Evolutionary conservation across 768 basidiomycete genomes (phyloP).

Genomic region (Lentinula sp.): DNA sequence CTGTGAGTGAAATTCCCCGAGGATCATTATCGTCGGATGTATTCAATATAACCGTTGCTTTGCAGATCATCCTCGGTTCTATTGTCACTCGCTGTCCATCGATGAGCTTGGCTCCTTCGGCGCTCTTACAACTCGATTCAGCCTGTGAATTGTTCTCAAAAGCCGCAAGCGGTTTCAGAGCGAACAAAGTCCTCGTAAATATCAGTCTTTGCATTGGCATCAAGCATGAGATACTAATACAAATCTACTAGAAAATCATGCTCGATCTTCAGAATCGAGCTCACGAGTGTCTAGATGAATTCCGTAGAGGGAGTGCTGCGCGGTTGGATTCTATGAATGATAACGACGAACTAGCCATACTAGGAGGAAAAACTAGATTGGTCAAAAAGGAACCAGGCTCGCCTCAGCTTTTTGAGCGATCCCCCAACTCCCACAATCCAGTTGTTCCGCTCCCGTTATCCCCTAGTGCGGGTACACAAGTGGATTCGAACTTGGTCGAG

Average conservation of each 20-base stretch:
- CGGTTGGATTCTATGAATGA: constrained; percentile 40
- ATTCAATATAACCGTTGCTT: constrained; percentile 8
- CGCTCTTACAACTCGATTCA: constrained; percentile 66
- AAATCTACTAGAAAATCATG: constrained; percentile 51
- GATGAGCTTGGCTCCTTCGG: constrained; percentile 72
- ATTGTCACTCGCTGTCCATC: constrained; percentile 76
- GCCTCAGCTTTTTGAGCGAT: constrained; percentile 51
- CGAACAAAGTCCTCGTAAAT: constrained; percentile 54
- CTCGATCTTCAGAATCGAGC: constrained; percentile 57
- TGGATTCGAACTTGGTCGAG: constrained; percentile 60
- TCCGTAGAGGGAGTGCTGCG: constrained; percentile 48
- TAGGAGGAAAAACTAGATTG: constrained; percentile 63
- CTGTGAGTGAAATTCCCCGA: constrained; percentile 34
- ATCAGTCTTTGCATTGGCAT: neutral
- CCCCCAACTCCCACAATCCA: constrained; percentile 66
- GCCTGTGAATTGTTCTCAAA: constrained; percentile 72
- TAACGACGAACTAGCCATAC: constrained; percentile 55
- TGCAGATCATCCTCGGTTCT: constrained; percentile 63
- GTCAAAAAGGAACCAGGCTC: constrained; percentile 59
- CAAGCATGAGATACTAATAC: neutral
- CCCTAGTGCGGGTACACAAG: constrained; percentile 38
- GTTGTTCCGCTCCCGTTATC: constrained; percentile 66
- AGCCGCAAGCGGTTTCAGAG: constrained; percentile 59
- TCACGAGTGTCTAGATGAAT: constrained; percentile 58
- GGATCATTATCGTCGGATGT: neutral